Percentiles rank a stretch among this genome's conserved stretches.
phyloP scores from a whole-genome alignment of 495 filamentous ascomycete species.

The Xylaria nigripes region DNA sequence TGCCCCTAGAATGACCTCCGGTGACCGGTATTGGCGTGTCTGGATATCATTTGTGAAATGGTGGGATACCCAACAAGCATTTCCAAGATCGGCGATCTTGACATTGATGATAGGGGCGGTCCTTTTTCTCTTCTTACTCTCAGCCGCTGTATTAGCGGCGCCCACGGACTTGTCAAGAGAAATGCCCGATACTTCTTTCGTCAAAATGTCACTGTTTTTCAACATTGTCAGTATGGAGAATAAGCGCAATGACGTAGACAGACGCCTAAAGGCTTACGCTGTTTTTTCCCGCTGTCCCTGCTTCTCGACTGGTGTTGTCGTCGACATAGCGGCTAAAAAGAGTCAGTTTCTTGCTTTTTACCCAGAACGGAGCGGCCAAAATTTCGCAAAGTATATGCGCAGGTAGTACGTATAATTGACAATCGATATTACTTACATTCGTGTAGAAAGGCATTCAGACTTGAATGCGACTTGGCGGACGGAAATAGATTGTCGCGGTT shows the following conservation, averaged over 20 bases:
- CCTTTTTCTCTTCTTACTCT: slow-evolving; percentile 46
- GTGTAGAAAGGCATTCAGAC: slow-evolving; percentile 73
- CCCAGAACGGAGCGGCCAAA: not conserved
- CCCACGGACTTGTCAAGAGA: slow-evolving; percentile 70
- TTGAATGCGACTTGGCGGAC: slow-evolving; percentile 66
- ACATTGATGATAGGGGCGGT: slow-evolving; percentile 76
- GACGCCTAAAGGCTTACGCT: slow-evolving; percentile 53
- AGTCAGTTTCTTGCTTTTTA: not conserved
- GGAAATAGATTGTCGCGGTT: slow-evolving; percentile 61
- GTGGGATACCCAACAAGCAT: slow-evolving; percentile 97
- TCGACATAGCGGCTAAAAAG: slow-evolving; percentile 9
- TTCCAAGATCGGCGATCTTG: slow-evolving; percentile 97
- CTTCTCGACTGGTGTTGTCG: slow-evolving; percentile 41
- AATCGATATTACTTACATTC: slow-evolving; percentile 51
- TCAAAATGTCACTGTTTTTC: slow-evolving; percentile 65
- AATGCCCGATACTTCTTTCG: slow-evolving; percentile 88
- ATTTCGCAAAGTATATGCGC: not conserved
- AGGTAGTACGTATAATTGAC: no score
- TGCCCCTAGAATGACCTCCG: slow-evolving; percentile 90
- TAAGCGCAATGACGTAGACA: not conserved
- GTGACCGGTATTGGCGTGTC: slow-evolving; percentile 93
- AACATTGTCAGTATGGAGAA: slow-evolving; percentile 11
- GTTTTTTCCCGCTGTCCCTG: slow-evolving; percentile 90
- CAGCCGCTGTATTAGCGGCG: slow-evolving; percentile 30
- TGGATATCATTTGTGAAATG: slow-evolving; percentile 99